phyloP scores from a whole-genome alignment of 257 asterid species.

The Solanum peruvianum region DNA sequence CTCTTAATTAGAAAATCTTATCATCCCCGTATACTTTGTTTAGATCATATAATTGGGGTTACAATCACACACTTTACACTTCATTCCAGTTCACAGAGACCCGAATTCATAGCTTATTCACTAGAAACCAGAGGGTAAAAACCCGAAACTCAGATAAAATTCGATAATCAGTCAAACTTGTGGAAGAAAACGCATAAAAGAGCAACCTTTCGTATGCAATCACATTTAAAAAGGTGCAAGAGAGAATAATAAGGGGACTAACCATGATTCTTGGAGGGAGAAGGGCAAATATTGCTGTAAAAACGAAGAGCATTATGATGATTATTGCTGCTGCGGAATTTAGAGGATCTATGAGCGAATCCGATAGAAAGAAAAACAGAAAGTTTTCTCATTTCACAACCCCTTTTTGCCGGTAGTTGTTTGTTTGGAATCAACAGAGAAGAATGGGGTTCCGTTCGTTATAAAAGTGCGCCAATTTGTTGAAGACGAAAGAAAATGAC shows the following conservation, averaged over 20 bases:
- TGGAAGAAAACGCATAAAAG: not conserved
- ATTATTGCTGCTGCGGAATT: slow-evolving; percentile 6
- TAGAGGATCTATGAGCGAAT: slow-evolving; percentile 16
- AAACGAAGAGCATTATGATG: slow-evolving; percentile 12
- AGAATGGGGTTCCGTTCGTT: not conserved
- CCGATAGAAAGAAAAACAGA: slow-evolving; percentile 19
- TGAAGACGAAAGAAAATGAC: not conserved
- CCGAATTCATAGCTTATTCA: not conserved
- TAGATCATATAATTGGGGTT: too few relatives aligned
- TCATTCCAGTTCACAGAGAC: not conserved
- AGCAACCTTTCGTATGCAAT: not conserved
- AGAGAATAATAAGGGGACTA: slow-evolving; percentile 2
- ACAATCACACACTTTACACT: not conserved
- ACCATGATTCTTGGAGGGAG: slow-evolving; percentile 46
- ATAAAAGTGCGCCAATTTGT: not conserved
- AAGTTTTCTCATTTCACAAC: slow-evolving; percentile 28
- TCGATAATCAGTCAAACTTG: not conserved
- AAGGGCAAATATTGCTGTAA: slow-evolving; percentile 34
- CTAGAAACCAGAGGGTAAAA: not conserved
- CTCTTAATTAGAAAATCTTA: not conserved
- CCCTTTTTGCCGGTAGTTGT: not conserved
- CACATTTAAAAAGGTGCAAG: not conserved
- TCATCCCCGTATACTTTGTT: not conserved
- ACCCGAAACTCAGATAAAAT: not conserved
- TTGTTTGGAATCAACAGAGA: not conserved